phyloP scores from a whole-genome alignment of 805 yeast species.

The Nakazawaea molendinolei region DNA sequence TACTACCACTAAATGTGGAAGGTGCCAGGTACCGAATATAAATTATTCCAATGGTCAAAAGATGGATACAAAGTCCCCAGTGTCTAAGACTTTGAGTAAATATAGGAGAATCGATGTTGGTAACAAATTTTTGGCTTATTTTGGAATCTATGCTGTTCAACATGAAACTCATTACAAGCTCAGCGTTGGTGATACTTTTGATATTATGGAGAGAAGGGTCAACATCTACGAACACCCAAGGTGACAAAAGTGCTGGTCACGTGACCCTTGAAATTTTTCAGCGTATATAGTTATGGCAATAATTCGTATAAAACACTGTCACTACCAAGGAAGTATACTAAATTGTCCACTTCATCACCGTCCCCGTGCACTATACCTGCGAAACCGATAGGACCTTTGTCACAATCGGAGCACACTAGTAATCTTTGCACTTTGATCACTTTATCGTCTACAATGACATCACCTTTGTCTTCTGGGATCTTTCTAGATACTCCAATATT shows the following conservation, averaged over 20 bases:
- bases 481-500: slow-evolving; percentile 66
- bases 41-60: slow-evolving; percentile 7
- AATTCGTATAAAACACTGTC: slow-evolving; percentile 37
- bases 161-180: slow-evolving; percentile 17
- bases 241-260: background rate
- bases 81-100: slow-evolving; percentile 20
- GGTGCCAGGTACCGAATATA: slow-evolving; percentile 24
- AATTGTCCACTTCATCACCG: slow-evolving; percentile 25
- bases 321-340: slow-evolving; percentile 38
- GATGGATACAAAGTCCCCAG: slow-evolving; percentile 17
- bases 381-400: slow-evolving; percentile 70
- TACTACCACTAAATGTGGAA: slow-evolving; percentile 21
- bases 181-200: slow-evolving; percentile 20
- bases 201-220: slow-evolving; percentile 15
- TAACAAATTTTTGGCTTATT: slow-evolving; percentile 18
- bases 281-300: too few species aligned
- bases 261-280: background rate
- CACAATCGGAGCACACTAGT: slow-evolving; percentile 71
- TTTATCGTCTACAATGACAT: slow-evolving; percentile 16
- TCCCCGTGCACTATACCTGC: slow-evolving; percentile 34
- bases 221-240: slow-evolving; percentile 9
- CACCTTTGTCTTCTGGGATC: slow-evolving; percentile 16
- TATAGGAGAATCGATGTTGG: slow-evolving; percentile 25
- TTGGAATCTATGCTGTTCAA: slow-evolving; percentile 23
- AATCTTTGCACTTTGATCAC: slow-evolving; percentile 38